Percentiles rank a stretch among this genome's conserved stretches.
phyloP scores from a whole-genome alignment of 2,329 filamentous ascomycete genomes.

The Xylariaceae sp. region DNA sequence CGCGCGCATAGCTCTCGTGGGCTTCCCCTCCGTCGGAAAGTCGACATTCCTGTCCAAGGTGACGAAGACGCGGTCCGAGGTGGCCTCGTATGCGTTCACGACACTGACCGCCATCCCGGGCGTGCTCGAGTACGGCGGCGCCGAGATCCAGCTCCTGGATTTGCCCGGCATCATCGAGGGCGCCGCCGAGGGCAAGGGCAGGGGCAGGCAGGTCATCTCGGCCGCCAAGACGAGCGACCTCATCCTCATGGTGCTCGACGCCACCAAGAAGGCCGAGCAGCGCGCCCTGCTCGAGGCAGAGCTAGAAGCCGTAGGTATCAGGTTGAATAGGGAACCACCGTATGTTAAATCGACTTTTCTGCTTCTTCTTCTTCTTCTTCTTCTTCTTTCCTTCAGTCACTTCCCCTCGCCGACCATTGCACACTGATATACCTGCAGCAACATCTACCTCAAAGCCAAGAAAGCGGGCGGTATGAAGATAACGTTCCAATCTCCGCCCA shows the following conservation, averaged over 20 bases:
- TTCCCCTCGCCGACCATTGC: too few relatives aligned
- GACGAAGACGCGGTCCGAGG: constrained; percentile 94
- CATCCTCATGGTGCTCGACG: constrained; percentile 94
- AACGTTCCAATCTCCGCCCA: constrained; percentile 84
- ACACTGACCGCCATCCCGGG: constrained; percentile 96
- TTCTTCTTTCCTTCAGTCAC: too few relatives aligned
- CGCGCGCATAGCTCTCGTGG: constrained; percentile 91
- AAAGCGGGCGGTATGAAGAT: constrained; percentile 99
- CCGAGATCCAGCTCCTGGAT: constrained; percentile 97
- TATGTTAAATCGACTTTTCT: constrained; percentile 50
- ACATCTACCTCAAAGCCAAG: constrained; percentile 95
- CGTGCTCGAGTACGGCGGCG: constrained; percentile 94
- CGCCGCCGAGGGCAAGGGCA: constrained; percentile 88
- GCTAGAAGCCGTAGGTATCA: constrained; percentile 89
- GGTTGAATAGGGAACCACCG: constrained; percentile 87
- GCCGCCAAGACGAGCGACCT: constrained; percentile 97
- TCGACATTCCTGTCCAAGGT: constrained; percentile 99
- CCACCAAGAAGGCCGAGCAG: constrained; percentile 94
- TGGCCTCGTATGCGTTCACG: constrained; percentile 95
- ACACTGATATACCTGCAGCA: too few relatives aligned
- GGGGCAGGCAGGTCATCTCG: constrained; percentile 93
- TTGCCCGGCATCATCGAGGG: constrained; percentile 97
- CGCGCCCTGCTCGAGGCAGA: constrained; percentile 84
- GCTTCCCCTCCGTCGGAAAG: constrained; percentile 98
- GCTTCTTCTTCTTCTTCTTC: too few relatives aligned